Conservation (phyloP, 495 filamentous ascomycete genomes). For the Talaromyces trachyspermus region DNA sequence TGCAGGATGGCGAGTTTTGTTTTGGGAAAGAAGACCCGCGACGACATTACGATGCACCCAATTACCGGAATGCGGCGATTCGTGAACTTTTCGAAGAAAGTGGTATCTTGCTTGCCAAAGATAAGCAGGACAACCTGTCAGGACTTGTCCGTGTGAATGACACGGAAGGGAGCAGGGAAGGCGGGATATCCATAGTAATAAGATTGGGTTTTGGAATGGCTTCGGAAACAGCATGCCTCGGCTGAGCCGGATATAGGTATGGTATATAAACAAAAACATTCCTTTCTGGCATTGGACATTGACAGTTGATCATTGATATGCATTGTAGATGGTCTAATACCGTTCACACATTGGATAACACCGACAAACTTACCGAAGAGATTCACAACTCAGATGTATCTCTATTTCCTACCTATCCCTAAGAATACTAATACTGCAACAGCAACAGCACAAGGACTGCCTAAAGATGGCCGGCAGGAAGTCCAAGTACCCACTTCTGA, state of each 20-base stretch:
- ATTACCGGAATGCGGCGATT: slow-evolving; percentile 73
- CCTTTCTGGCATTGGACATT: too few species aligned
- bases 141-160: slow-evolving; percentile 52
- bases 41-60: slow-evolving; percentile 58
- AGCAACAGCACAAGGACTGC: slow-evolving; percentile 19
- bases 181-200: slow-evolving; percentile 54
- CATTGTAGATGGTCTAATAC: slow-evolving; percentile 56
- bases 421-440: too few species aligned
- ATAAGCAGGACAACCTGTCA: slow-evolving; percentile 15
- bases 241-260: slow-evolving; percentile 62
- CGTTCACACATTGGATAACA: slow-evolving; percentile 90
- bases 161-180: slow-evolving; percentile 57
- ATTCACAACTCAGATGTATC: slow-evolving; percentile 92
- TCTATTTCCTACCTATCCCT: slow-evolving; percentile 84
- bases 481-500: slow-evolving; percentile 62
- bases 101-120: slow-evolving; percentile 72
- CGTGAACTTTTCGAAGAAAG: slow-evolving; percentile 94
- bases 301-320: too few species aligned
- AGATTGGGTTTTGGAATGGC: slow-evolving; percentile 60
- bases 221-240: slow-evolving; percentile 49
- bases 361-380: slow-evolving; percentile 62
- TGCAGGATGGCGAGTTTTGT: slow-evolving; percentile 61
- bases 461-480: slow-evolving; percentile 30
- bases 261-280: too few species aligned
- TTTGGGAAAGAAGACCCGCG: slow-evolving; percentile 26